Evolutionary conservation across 192 early-diverging fungal genomes (phyloP), one percentile per base, ranked within the genome.

Genomic region (Pilaira anomala): DNA sequence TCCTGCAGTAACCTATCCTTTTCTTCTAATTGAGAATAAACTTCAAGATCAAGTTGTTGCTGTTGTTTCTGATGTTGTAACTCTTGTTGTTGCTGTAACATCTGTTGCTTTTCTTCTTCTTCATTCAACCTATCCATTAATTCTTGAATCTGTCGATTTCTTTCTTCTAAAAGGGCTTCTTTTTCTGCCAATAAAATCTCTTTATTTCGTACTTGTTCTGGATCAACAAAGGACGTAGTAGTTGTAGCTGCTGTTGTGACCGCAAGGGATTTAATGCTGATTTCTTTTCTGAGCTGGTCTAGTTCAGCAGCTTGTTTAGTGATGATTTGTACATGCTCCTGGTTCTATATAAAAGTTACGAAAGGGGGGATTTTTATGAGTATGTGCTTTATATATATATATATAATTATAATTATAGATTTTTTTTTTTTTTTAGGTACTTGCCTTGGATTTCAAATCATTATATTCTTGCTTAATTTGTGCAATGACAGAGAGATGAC

Each of bases 241-340:
- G n/a, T n/a, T n/a, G n/a, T n/a, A n/a, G n/a, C n/a, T n/a, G n/a
- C n/a, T n/a, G n/a, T n/a, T n/a, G n/a, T n/a, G n/a, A n/a, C n/a
- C n/a, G n/a, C n/a, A n/a, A 36, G 11, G 1, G 33, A 36, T 36
- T 36, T 36, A 36, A 36, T 36, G 11, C 33, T 39, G 22, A 72
- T 25, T 28, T 62, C n/a, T 41, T 66, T 52, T 45, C 65, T 50
- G 24, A 73, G 49, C 18, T 67, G 63, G 12, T 64, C 70, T 21
- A 72, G 21, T 46, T 73, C 71, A 18, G 45, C 71, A 6, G 55
- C 55, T 53, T 73, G 71, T 14, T 60, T 60, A 3, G 65, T 58
- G 62, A 73, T 73, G 19, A 73, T 16, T 42, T 67, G 54, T 14
- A 67, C 33, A 42, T 73, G 60, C 30, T 73, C 65, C 28, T 49